Evolutionary conservation across 75 land plant species (phyloP), one percentile per base, ranked within the genome.

Genomic region (Larix kaempferi): DNA sequence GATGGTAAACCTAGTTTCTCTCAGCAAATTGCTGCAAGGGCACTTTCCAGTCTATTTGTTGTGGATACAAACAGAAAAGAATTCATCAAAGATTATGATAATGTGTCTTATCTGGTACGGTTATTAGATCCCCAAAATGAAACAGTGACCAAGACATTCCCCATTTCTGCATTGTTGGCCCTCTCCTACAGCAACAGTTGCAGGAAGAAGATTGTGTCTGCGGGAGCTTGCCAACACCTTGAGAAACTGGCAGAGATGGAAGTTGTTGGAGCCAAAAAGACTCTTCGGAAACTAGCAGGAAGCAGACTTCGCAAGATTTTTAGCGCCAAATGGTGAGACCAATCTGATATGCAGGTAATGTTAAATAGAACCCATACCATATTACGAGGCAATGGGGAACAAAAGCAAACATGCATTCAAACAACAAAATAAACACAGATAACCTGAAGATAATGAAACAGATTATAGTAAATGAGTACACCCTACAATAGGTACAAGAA

Each of bases 251-350:
- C 89, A 29, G 88, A 88, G 35, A 81, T 79, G 54, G 87, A 89
- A 25, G 90, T 91, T 26, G 55, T 78, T 3, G 93, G 92, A 49
- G 91, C 95, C 0, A 95, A 88, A 79, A 86, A 74, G 75, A 82
- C 83, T 54, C 72, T 90, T 16, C 77, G 73, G 66, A 90, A 81
- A 25, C 22, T 90, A 19, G 77, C 84, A 1, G 61, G 71, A 1
- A 85, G 76, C 75, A 69, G n/a, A n/a, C 49, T 69, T 7, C 73
- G 8, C 23, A 69, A 35, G 19, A n/a, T 69, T 21, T 23, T 69
- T 41, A 69, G 52, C 41, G 52, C 49, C 5, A 69, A 41, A 69
- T 69, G 73, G 73, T 7, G 52, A 69, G 15, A 69, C 4, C 7
- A 12, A 69, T n/a, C n/a, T 41, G 10, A 11, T 49, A 10, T 49